Conservation (phyloP, 2,329 filamentous ascomycete species). For the Fusarium siculi region DNA sequence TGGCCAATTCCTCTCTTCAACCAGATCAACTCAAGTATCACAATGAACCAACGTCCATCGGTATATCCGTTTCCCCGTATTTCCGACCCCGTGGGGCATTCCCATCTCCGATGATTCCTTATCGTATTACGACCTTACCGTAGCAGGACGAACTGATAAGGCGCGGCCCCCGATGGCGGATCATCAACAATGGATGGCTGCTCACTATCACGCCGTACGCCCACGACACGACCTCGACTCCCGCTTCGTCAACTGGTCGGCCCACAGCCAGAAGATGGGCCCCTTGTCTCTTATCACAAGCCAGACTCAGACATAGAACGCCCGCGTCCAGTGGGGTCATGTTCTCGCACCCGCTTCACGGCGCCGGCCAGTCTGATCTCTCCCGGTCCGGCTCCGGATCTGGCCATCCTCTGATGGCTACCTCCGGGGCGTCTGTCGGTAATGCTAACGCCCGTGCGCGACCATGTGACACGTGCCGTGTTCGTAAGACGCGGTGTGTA, state of each 20-base stretch:
- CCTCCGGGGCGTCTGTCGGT: slow-evolving; percentile 9
- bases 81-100: slow-evolving; percentile 40
- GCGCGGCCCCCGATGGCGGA: slow-evolving; percentile 13
- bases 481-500: slow-evolving; percentile 73
- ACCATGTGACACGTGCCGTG: slow-evolving; percentile 73
- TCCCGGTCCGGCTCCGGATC: slow-evolving; percentile 21
- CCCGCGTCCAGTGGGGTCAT: slow-evolving; percentile 31
- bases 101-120: slow-evolving; percentile 20
- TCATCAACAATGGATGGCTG: neutral
- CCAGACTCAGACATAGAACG: slow-evolving; percentile 26
- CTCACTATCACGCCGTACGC: slow-evolving; percentile 15
- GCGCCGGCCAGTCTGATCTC: slow-evolving; percentile 30
- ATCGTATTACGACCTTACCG: slow-evolving; percentile 21
- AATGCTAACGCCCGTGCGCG: slow-evolving; percentile 45
- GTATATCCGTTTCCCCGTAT: slow-evolving; percentile 39
- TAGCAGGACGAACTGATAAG: slow-evolving; percentile 22
- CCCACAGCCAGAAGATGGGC: slow-evolving; percentile 37
- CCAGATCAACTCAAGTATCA: neutral
- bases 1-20: neutral
- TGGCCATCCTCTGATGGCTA: slow-evolving; percentile 6
- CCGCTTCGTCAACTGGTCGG: slow-evolving; percentile 18
- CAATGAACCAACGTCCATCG: neutral
- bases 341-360: slow-evolving; percentile 39
- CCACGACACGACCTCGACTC: slow-evolving; percentile 4
- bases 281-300: slow-evolving; percentile 41